Evolutionary conservation across 176 grass and related monocot species (phyloP).

Genomic region (Coix lacrymajobi): DNA sequence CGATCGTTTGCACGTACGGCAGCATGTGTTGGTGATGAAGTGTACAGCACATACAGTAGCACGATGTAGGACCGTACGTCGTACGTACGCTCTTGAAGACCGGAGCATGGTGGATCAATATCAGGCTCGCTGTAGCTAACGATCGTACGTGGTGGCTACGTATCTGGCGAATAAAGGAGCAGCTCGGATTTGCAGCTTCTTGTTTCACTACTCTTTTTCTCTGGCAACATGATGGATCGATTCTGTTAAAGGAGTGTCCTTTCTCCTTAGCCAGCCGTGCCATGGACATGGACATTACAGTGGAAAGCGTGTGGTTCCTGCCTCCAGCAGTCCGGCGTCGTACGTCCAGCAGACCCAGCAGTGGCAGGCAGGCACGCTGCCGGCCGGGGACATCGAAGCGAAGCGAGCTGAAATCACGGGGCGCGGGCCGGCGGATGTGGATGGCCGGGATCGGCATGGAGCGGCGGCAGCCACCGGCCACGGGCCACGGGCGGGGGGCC

Average conservation of each 20-base stretch:
- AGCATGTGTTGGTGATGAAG: background rate
- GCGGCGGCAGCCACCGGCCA: background rate
- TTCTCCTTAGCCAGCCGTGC: background rate
- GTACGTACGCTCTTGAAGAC: background rate
- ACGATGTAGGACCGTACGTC: background rate
- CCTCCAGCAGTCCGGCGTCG: too few species aligned
- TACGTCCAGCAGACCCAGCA: too few species aligned
- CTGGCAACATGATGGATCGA: background rate
- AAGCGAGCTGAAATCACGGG: slow-evolving; percentile 4
- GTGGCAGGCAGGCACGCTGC: background rate
- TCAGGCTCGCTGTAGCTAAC: background rate
- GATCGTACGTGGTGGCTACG: background rate
- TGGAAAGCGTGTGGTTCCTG: background rate
- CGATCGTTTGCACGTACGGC: background rate
- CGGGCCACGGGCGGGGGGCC: background rate
- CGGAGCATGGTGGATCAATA: background rate
- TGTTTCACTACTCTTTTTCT: background rate
- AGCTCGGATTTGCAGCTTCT: background rate
- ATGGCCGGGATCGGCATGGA: background rate
- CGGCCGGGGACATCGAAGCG: background rate
- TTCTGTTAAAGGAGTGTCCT: background rate
- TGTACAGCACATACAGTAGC: slow-evolving; percentile 33
- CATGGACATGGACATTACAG: background rate
- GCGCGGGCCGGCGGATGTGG: background rate
- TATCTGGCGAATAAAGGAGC: background rate